Evolutionary conservation across 768 basidiomycete species (phyloP), one percentile per base, ranked within the genome.

Genomic region (Leccinum subgranulosum): DNA sequence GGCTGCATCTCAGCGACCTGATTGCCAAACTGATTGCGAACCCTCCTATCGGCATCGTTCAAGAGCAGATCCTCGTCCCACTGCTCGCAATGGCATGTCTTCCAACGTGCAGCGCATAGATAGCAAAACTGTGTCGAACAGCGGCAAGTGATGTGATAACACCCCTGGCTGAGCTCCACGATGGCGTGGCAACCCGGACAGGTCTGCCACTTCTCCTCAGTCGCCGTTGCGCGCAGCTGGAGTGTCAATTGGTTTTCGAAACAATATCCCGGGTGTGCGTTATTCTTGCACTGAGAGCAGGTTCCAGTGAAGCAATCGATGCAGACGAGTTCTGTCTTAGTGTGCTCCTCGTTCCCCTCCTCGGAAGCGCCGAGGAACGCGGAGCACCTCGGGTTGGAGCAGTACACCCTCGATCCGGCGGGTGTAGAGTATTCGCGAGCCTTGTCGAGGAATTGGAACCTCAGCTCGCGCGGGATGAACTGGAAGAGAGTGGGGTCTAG

Each of bases 121-220:
- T 89, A 87, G 63, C 86, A 88, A 67, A 88, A 87, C 60, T 88
- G 66, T 0, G 76, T 72, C 9, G 58, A 53, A 55, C 75, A 76
- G 0, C 69, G 75, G 59, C 86, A 88, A 14, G 79, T 84, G 72
- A 88, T 86, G 50, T 88, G 86, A 66, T 80, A 84, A 58, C 86
- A 87, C 0, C 86, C 86, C 6, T 74, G 63, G 17, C 71, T 64
- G 15, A 85, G 75, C 60, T 88, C 86, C 39, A 87, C 76, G 49
- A 87, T 75, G 15, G 76, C 71, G 6, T 75, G 63, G 63, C 86
- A 88, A 5, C 76, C 76, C 0, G 85, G 85, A 64, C 86, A 88
- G 0, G 83, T 86, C 62, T 86, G 83, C 85, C 84, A 87, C 11
- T 73, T 72, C 49, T 79, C 58, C 31, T 73, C 60, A 2, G 63